A percentile compares a stretch with the other conserved stretches of the same genome.
These are phyloP conservation scores for Olyra latifolia DNA, from an alignment of 176 grass and related monocot genomes.

Conservation along the genomic window DNA sequence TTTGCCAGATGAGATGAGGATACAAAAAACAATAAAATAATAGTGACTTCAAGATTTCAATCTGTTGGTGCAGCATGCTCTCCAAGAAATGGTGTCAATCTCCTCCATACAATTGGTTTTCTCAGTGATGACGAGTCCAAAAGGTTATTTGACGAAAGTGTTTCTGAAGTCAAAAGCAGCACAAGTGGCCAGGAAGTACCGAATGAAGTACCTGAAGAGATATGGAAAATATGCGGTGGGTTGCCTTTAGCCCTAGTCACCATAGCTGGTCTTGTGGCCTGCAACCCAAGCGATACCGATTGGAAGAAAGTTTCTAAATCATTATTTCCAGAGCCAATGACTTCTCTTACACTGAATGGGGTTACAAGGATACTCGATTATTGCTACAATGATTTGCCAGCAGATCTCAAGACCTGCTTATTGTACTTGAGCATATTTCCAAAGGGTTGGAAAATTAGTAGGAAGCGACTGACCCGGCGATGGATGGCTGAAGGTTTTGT, in stretches of 20 bases:
- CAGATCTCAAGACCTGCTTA: too few species aligned
- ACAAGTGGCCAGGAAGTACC: neutral
- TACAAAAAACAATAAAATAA: neutral
- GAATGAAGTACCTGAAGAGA: neutral
- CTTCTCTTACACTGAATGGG: too few species aligned
- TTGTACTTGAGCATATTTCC: too few species aligned
- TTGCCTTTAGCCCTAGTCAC: conserved; percentile 14
- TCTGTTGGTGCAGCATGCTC: neutral
- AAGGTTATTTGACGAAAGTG: neutral
- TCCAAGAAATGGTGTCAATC: neutral
- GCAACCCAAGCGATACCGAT: neutral
- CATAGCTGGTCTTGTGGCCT: too few species aligned
- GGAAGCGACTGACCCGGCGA: too few species aligned
- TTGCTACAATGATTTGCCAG: too few species aligned
- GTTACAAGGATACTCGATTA: too few species aligned
- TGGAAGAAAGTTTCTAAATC: neutral
- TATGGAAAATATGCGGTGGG: neutral
- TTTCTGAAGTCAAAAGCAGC: neutral
- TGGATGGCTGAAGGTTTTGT: conserved; percentile 27
- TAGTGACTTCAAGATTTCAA: conserved; percentile 31
- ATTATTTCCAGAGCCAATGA: neutral
- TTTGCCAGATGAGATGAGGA: neutral
- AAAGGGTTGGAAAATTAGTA: too few species aligned
- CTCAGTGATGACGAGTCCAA: neutral
- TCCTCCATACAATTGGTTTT: neutral